Evolutionary conservation across 164 flowering plant genomes (phyloP).

Genomic region (Cinnamomum chago): DNA sequence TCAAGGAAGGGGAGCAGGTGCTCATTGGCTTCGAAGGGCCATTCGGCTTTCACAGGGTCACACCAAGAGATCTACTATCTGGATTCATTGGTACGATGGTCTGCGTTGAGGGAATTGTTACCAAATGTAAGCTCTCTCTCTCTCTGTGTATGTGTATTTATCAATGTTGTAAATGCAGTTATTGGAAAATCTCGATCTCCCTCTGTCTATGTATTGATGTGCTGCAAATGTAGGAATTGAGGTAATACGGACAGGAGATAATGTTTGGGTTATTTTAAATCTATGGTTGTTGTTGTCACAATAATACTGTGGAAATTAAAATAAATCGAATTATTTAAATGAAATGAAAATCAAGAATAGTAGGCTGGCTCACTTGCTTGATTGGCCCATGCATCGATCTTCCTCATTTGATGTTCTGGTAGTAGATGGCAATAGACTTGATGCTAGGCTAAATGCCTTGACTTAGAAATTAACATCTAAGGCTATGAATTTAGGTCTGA

Average conservation of each 20-base stretch:
- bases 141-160: neutral
- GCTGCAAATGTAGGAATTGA: no score
- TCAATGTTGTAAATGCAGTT: no score
- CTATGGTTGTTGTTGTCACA: no score
- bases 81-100: slow-evolving; percentile 93
- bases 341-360: no score
- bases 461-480: no score
- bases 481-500: neutral
- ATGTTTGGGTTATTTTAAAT: no score
- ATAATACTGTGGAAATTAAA: no score
- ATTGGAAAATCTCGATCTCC: no score
- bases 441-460: neutral
- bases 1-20: slow-evolving; percentile 85
- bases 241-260: no score
- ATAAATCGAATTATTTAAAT: no score
- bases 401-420: neutral
- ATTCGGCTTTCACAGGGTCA: slow-evolving; percentile 86
- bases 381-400: neutral
- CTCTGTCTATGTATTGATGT: no score
- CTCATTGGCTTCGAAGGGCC: slow-evolving; percentile 90
- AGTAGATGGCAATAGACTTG: neutral
- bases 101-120: slow-evolving; percentile 91
- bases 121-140: slow-evolving; percentile 56
- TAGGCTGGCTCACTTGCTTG: neutral
- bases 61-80: slow-evolving; percentile 90